phyloP scores from a whole-genome alignment of 805 yeast genomes.

The Saturnispora sanitii region DNA sequence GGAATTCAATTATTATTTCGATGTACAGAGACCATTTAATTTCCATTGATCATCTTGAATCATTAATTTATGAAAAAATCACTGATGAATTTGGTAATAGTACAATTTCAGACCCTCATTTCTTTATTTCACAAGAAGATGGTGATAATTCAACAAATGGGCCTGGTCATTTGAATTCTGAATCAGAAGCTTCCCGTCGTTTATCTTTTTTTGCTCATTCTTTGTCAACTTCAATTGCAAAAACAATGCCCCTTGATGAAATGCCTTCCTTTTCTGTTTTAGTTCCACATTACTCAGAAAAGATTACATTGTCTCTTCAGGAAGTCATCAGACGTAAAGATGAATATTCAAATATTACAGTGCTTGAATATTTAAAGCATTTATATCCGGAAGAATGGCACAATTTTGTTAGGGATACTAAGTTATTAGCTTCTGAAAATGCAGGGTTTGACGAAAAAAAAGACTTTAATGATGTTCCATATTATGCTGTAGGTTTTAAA shows the following conservation, averaged over 20 bases:
- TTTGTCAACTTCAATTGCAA: conserved; percentile 37
- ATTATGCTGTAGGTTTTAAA: conserved; percentile 63
- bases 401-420: conserved; percentile 67
- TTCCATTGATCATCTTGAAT: conserved; percentile 38
- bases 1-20: conserved; percentile 46
- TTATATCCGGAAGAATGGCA: conserved; percentile 73
- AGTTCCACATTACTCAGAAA: conserved; percentile 46
- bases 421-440: conserved; percentile 30
- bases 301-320: conserved; percentile 33
- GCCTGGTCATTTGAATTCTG: conserved; percentile 33
- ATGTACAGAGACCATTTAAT: conserved; percentile 46
- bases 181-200: conserved; percentile 42
- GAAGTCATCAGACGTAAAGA: conserved; percentile 51
- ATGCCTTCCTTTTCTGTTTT: conserved; percentile 43
- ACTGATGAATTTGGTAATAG: conserved; percentile 39
- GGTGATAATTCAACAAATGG: conserved; percentile 43
- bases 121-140: conserved; percentile 43
- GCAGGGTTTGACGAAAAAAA: conserved; percentile 30
- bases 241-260: conserved; percentile 36
- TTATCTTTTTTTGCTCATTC: conserved; percentile 47
- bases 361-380: conserved; percentile 70
- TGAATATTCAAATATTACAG: conserved; percentile 37
- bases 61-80: conserved; percentile 30
- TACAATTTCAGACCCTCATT: conserved; percentile 31
- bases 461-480: conserved; percentile 58